phyloP scores from a whole-genome alignment of 1,284 basidiomycete species.

The Melanopsichium pennsylvanicum region DNA sequence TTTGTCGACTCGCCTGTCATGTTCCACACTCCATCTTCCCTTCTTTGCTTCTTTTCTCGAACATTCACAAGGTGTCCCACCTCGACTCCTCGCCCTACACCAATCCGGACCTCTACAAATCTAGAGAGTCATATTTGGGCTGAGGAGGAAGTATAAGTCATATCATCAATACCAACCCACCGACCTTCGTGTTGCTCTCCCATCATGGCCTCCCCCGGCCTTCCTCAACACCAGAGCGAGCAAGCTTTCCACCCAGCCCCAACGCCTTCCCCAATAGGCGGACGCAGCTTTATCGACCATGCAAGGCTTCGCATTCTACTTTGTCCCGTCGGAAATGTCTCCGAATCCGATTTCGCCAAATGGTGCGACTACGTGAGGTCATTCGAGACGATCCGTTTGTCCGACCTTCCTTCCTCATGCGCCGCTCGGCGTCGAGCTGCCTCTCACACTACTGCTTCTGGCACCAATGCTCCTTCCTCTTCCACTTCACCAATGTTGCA shows the following conservation, averaged over 20 bases:
- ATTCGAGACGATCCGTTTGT: slow-evolving; percentile 51
- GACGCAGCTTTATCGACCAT: slow-evolving; percentile 45
- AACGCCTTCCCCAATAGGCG: slow-evolving; percentile 41
- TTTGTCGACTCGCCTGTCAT: no score
- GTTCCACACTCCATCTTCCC: background rate
- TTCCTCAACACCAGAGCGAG: background rate
- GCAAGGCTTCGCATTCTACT: slow-evolving; percentile 61
- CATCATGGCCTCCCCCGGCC: slow-evolving; percentile 4
- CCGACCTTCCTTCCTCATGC: slow-evolving; percentile 49
- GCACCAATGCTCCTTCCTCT: background rate
- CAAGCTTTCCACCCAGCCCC: slow-evolving; percentile 26
- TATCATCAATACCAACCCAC: no score
- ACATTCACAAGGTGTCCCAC: no score
- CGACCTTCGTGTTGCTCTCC: no score
- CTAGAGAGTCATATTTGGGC: no score
- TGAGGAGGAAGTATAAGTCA: no score
- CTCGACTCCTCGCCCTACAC: no score
- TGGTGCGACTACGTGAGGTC: slow-evolving; percentile 54
- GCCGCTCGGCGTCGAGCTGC: slow-evolving; percentile 14
- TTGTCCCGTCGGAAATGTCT: slow-evolving; percentile 52
- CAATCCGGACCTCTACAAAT: no score
- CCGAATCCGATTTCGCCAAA: slow-evolving; percentile 52
- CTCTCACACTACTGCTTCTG: background rate
- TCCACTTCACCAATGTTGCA: slow-evolving; percentile 38
- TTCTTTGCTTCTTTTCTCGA: no score